These are phyloP conservation scores for Aspergillus sclerotioniger DNA, from an alignment of 495 filamentous ascomycete species.

Conservation along the genomic window DNA sequence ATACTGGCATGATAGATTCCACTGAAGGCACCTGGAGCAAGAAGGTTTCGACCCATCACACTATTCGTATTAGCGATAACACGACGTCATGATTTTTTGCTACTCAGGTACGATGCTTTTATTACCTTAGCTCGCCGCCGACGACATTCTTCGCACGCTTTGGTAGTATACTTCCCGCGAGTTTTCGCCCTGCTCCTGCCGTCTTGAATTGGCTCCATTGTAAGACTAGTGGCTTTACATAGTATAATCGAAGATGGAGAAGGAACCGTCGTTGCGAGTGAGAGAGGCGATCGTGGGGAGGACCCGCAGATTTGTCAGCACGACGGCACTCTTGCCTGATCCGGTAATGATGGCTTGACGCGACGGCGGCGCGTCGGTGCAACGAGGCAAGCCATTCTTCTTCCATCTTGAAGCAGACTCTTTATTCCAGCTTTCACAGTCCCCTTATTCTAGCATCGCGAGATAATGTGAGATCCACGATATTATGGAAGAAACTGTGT, in stretches of 20 bases:
- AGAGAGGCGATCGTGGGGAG: background rate
- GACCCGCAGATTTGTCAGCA: slow-evolving; percentile 1
- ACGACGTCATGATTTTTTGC: too few relatives aligned
- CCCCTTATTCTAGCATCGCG: too few relatives aligned
- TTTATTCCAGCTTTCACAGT: too few relatives aligned
- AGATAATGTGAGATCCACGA: too few relatives aligned
- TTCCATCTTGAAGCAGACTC: too few relatives aligned
- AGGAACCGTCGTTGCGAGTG: background rate
- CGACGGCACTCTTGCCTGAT: background rate
- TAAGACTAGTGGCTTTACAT: background rate
- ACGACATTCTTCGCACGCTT: slow-evolving; percentile 10
- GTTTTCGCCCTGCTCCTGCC: background rate
- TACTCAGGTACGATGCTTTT: too few relatives aligned
- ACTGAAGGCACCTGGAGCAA: slow-evolving; percentile 6
- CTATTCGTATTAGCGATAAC: background rate
- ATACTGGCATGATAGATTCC: background rate
- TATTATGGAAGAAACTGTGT: too few relatives aligned
- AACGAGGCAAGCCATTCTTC: too few relatives aligned
- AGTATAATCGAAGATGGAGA: background rate
- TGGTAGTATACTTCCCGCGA: slow-evolving; percentile 5
- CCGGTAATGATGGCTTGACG: background rate
- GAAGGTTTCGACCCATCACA: slow-evolving; percentile 6
- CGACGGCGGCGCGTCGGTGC: too few relatives aligned
- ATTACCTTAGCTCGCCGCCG: slow-evolving; percentile 2
- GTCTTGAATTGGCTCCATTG: background rate